Conservation (phyloP, 306 rosid genomes). For the Cucurbita moschata region DNA sequence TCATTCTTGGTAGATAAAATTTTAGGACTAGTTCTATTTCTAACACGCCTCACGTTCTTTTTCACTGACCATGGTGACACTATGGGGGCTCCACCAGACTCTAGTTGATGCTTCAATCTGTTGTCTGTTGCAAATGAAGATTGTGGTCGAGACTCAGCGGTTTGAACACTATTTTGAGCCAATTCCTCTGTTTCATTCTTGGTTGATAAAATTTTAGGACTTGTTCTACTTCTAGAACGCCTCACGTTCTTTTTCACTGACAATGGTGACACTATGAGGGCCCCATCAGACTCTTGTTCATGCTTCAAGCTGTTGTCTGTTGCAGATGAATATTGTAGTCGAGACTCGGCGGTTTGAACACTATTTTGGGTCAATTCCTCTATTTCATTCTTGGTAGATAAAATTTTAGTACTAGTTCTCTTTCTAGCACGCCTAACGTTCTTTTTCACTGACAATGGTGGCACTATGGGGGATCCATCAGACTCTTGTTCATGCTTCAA, state of each 20-base stretch:
- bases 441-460: conserved; percentile 14
- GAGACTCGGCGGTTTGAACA: conserved; percentile 13
- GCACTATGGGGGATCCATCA: conserved; percentile 9
- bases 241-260: conserved; percentile 16
- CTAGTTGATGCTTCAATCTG: conserved; percentile 17
- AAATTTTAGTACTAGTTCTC: conserved; percentile 10
- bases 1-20: conserved; percentile 12
- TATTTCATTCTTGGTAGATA: conserved; percentile 15
- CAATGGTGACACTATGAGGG: conserved; percentile 6
- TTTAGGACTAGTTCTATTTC: conserved; percentile 11
- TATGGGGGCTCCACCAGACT: conserved; percentile 12
- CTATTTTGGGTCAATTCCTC: conserved; percentile 13
- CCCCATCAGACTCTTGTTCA: conserved; percentile 12
- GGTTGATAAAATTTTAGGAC: conserved; percentile 4
- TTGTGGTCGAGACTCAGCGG: conserved; percentile 13
- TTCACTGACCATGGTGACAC: conserved; percentile 13
- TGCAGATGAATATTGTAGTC: conserved; percentile 12
- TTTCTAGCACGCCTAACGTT: conserved; percentile 13
- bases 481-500: conserved; percentile 17
- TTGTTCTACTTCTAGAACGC: conserved; percentile 13
- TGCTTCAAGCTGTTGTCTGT: conserved; percentile 20
- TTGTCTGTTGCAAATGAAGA: conserved; percentile 14
- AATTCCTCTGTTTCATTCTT: conserved; percentile 19
- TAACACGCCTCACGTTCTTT: conserved; percentile 13
- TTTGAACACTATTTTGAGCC: conserved; percentile 11